phyloP scores from a whole-genome alignment of 2,329 filamentous ascomycete species.

The Stenocarpella maydis region DNA sequence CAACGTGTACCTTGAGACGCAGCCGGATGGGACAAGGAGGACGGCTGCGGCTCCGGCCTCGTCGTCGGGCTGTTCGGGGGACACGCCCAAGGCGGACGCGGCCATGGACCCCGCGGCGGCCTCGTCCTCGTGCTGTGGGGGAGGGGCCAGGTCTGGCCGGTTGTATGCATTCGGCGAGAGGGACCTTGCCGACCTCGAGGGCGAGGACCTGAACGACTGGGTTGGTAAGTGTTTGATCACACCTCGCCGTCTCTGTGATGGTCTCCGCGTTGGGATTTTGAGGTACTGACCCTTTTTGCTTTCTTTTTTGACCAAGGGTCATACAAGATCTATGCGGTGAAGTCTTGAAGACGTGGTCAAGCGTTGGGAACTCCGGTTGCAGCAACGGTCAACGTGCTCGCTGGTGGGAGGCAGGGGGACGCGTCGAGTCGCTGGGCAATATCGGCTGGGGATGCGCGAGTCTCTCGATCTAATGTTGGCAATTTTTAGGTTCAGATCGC shows the following conservation, averaged over 20 bases:
- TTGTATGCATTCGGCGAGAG: constrained; percentile 35
- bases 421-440: background rate
- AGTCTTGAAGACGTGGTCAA: constrained; percentile 41
- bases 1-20: constrained; percentile 53
- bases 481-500: no score
- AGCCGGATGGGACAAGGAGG: constrained; percentile 39
- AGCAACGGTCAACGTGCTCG: background rate
- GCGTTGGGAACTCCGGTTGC: no score
- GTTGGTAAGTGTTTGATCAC: constrained; percentile 50
- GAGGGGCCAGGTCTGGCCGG: constrained; percentile 36
- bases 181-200: constrained; percentile 37
- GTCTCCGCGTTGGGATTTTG: background rate
- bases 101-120: constrained; percentile 17
- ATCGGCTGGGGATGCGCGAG: background rate
- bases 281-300: background rate
- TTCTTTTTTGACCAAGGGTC: constrained; percentile 46
- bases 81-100: constrained; percentile 37
- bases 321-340: constrained; percentile 60
- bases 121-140: constrained; percentile 22
- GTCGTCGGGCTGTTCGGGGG: constrained; percentile 10
- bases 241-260: no score
- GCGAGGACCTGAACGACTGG: constrained; percentile 58
- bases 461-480: no score
- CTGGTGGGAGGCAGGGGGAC: background rate
- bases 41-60: constrained; percentile 5